Evolutionary conservation across 441 rosid genomes (phyloP).

Genomic region (Populus hybrid): DNA sequence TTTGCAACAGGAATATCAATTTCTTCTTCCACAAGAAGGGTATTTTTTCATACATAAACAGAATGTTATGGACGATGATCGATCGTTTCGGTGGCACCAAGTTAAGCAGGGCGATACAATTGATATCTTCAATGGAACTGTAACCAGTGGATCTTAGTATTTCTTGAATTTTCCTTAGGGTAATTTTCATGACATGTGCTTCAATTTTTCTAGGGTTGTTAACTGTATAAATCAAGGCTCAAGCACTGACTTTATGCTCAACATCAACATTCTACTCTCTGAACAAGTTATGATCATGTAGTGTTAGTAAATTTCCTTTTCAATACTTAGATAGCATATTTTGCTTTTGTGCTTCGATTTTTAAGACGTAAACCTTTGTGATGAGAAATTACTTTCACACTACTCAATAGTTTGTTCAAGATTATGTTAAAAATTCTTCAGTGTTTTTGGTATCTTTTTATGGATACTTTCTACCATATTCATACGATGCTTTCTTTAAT

Average conservation of each 20-base stretch:
- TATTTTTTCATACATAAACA: slow-evolving; percentile 71
- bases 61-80: slow-evolving; percentile 68
- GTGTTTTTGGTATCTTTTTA: too few relatives aligned
- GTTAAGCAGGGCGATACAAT: slow-evolving; percentile 61
- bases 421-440: background rate
- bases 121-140: slow-evolving; percentile 73
- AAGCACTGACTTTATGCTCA: background rate
- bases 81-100: slow-evolving; percentile 73
- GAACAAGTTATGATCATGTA: background rate
- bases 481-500: background rate
- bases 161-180: background rate
- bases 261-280: too few relatives aligned
- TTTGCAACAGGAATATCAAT: slow-evolving; percentile 45
- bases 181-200: background rate
- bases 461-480: too few relatives aligned
- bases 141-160: slow-evolving; percentile 43
- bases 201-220: too few relatives aligned
- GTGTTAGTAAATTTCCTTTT: background rate
- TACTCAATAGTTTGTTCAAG: background rate
- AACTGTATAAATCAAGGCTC: background rate
- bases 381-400: background rate
- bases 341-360: background rate
- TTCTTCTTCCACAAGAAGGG: slow-evolving; percentile 69
- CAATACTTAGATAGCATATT: background rate
- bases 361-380: background rate